These are phyloP conservation scores for Debaryomycetaceae sp. DNA, from an alignment of 1,139 yeast genomes.

Conservation along the genomic window DNA sequence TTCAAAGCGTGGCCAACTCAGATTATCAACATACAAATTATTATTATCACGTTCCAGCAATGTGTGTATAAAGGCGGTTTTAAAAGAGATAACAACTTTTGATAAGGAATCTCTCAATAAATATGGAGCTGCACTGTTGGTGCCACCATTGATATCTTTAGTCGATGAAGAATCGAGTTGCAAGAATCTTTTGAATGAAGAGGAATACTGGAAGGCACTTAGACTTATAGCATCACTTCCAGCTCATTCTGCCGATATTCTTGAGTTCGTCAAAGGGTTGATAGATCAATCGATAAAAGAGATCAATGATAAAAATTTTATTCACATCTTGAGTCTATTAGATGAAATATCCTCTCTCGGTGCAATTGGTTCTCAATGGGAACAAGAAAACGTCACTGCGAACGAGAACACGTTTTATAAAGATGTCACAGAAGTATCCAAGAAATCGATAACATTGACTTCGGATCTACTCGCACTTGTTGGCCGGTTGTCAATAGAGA, in stretches of 20 bases:
- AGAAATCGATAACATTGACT: conserved; percentile 61
- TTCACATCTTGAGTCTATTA: conserved; percentile 63
- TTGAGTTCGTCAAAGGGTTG: conserved; percentile 46
- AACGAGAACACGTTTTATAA: conserved; percentile 37
- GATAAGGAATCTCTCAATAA: conserved; percentile 41
- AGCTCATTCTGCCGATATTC: conserved; percentile 46
- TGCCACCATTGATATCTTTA: conserved; percentile 53
- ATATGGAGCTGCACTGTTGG: conserved; percentile 44
- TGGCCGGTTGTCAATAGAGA: conserved; percentile 20
- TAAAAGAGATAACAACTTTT: conserved; percentile 22
- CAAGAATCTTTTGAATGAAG: conserved; percentile 36
- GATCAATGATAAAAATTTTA: conserved; percentile 50
- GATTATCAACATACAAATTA: conserved; percentile 40
- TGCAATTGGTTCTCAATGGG: conserved; percentile 75
- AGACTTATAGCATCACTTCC: conserved; percentile 57
- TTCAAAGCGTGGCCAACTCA: conserved; percentile 27
- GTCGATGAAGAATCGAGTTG: conserved; percentile 46
- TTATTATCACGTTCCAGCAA: conserved; percentile 35
- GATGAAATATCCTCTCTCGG: conserved; percentile 85
- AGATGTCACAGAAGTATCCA: conserved; percentile 54
- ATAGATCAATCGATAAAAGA: conserved; percentile 34
- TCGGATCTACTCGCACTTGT: conserved; percentile 40
- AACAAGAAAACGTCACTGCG: conserved; percentile 48
- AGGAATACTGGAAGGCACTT: conserved; percentile 62
- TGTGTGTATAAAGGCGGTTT: conserved; percentile 11